Conservation (phyloP, 768 basidiomycete species). For the Termitomyces sp. region DNA sequence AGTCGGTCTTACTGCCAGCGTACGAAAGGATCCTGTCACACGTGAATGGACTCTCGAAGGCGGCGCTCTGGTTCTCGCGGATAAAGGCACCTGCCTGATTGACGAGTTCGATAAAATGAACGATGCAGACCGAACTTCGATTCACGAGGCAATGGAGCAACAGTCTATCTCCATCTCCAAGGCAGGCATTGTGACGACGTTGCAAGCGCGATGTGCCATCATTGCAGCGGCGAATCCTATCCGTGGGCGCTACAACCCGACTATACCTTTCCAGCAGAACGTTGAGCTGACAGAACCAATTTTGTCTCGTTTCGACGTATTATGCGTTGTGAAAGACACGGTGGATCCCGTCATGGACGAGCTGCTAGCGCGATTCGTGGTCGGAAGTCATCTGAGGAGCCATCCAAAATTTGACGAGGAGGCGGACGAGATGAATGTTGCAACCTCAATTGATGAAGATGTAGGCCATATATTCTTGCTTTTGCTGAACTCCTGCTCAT, state of each 20-base stretch:
- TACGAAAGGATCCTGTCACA: conserved; percentile 97
- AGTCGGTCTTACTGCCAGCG: conserved; percentile 97
- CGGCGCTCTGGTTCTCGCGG: conserved; percentile 95
- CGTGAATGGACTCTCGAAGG: conserved; percentile 99
- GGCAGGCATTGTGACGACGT: conserved; percentile 96
- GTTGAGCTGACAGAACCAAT: conserved; percentile 99
- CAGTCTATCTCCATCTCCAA: conserved; percentile 99
- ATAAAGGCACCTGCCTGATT: conserved; percentile 96
- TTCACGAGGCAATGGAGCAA: conserved; percentile 99
- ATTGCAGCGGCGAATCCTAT: conserved; percentile 98
- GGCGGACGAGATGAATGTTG: conserved; percentile 91
- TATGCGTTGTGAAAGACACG: conserved; percentile 97
- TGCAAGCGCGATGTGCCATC: conserved; percentile 97
- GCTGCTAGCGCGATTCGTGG: conserved; percentile 94
- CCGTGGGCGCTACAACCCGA: conserved; percentile 96
- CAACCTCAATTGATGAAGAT: conserved; percentile 84
- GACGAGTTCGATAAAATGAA: conserved; percentile 99
- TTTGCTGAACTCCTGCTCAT: neutral
- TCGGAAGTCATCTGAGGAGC: conserved; percentile 90
- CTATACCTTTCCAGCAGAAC: conserved; percentile 97
- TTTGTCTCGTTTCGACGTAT: conserved; percentile 94
- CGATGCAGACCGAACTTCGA: conserved; percentile 94
- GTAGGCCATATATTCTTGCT: conserved; percentile 34
- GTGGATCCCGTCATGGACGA: conserved; percentile 98
- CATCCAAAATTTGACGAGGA: conserved; percentile 90